Evolutionary conservation across 1,284 basidiomycete species (phyloP), one percentile per base, ranked within the genome.

Genomic region (Cutaneotrichosporon cutaneum): DNA sequence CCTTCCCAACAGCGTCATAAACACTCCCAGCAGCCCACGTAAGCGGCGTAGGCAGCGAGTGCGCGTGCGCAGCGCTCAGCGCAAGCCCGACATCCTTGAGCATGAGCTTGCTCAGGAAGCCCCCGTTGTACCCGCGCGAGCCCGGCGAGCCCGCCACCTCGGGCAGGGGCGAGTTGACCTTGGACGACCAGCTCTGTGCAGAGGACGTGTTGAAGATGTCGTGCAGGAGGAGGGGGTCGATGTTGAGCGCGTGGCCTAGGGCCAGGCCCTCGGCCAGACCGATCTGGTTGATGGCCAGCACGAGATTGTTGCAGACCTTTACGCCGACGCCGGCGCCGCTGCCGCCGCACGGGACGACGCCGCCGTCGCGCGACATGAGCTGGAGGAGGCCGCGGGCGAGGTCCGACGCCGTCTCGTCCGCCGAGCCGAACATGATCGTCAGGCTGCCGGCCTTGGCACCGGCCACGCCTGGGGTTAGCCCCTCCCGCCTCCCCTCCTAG

Each of bases 241-340:
- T 72, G 9, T 68, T 71, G 21, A 78, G 69, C 10, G 72, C 68
- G 24, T 65, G 62, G 26, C 74, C 77, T 48, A 78, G 59, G 6
- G 73, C 69, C 9, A 77, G 59, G 4, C 76, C 77, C 62, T 79
- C 77, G 2, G 75, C 70, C 10, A 79, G 64, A 10, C 67, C 77
- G 48, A 79, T 76, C 65, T 79, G 77, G 60, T 79, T 79, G 53
- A 76, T 72, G 22, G 76, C 74, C 11, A 78, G 64, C 18, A 79
- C 72, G 45, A 78, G 62, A 62, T 77, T 77, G 67, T 77, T 79
- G 68, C 72, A 72, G 4, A 79, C 72, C 62, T 79, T 77, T 39
- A 77, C 74, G 6, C 72, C 75, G 14, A 77, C 69, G 10, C 77
- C 76, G 7, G 72, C 61, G 3, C 76, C 77, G 54, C 69, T 75